These are phyloP conservation scores for Cutaneotrichosporon dermatis DNA, from an alignment of 1,284 basidiomycete species.

Conservation along the genomic window DNA sequence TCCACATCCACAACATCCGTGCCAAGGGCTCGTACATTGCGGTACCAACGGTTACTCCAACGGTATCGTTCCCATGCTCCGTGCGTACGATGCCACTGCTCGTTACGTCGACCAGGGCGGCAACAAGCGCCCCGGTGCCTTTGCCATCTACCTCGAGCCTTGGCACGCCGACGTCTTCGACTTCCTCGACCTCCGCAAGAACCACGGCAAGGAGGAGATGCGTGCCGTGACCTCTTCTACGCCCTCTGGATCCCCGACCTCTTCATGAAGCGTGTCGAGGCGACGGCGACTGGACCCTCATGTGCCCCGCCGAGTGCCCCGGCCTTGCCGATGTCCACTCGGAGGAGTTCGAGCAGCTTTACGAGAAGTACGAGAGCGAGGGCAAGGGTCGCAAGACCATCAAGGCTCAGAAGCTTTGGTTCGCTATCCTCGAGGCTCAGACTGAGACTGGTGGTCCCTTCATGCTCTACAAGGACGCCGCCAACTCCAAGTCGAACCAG, in stretches of 20 bases:
- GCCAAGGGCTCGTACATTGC: conserved; percentile 71
- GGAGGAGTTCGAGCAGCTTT: conserved; percentile 86
- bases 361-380: conserved; percentile 84
- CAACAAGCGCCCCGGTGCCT: conserved; percentile 98
- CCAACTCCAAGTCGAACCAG: conserved; percentile 94
- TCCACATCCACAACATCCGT: conserved; percentile 95
- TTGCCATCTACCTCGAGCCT: conserved; percentile 95
- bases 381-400: conserved; percentile 80
- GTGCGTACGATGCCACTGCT: conserved; percentile 96
- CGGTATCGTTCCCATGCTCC: conserved; percentile 98
- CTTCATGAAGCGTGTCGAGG: conserved; percentile 94
- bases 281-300: conserved; percentile 87
- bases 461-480: conserved; percentile 95
- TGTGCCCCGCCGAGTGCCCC: conserved; percentile 96
- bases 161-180: conserved; percentile 99
- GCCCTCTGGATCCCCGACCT: conserved; percentile 98
- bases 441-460: conserved; percentile 98
- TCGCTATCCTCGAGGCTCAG: conserved; percentile 92
- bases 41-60: conserved; percentile 97
- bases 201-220: conserved; percentile 97
- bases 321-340: conserved; percentile 86
- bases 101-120: conserved; percentile 99
- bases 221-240: conserved; percentile 98
- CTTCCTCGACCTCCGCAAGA: conserved; percentile 97
- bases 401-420: conserved; percentile 98